Percentiles rank a stretch among this genome's conserved stretches.
Conservation (phyloP, 2,329 filamentous ascomycete species). For the Arthrobotrys sinensis region DNA sequence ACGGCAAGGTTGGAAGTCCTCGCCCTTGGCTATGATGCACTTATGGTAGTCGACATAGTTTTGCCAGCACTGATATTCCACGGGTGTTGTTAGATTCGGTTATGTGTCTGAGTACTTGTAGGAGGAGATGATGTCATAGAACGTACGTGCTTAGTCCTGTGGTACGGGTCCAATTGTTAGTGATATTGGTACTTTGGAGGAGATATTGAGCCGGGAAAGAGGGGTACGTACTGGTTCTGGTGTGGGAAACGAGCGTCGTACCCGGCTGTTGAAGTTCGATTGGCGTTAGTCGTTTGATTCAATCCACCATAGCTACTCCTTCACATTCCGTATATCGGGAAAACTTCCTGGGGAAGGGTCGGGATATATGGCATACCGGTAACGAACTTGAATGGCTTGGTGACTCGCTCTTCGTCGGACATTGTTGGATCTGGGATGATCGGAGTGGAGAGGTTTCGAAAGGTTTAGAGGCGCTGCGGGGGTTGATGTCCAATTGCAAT, state of each 20-base stretch:
- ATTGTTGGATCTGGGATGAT: conserved; percentile 71
- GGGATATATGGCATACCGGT: conserved; percentile 79
- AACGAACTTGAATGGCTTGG: conserved; percentile 99
- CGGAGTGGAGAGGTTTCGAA: conserved; percentile 20
- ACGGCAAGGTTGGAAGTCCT: conserved; percentile 64
- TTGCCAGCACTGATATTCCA: conserved; percentile 88
- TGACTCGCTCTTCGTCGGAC: conserved; percentile 89
- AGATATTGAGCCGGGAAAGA: not conserved
- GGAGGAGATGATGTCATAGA: conserved; percentile 1
- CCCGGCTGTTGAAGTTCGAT: conserved; percentile 73
- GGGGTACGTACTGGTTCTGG: conserved; percentile 80
- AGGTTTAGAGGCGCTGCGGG: conserved; percentile 2
- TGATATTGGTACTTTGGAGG: not conserved
- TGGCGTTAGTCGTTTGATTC: conserved; percentile 29
- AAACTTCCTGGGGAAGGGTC: conserved; percentile 64
- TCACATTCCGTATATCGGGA: conserved; percentile 4
- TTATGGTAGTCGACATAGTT: conserved; percentile 99
- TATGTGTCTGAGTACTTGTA: not conserved
- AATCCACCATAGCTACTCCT: conserved; percentile 6
- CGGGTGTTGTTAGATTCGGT: not conserved
- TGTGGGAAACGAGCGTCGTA: conserved; percentile 99
- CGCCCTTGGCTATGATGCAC: conserved; percentile 90
- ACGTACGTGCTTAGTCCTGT: conserved; percentile 64
- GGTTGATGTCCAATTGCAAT: conserved; percentile 30
- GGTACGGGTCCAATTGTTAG: conserved; percentile 6